Conservation (phyloP, 2,329 filamentous ascomycete genomes). For the Fusarium lyarnte region DNA sequence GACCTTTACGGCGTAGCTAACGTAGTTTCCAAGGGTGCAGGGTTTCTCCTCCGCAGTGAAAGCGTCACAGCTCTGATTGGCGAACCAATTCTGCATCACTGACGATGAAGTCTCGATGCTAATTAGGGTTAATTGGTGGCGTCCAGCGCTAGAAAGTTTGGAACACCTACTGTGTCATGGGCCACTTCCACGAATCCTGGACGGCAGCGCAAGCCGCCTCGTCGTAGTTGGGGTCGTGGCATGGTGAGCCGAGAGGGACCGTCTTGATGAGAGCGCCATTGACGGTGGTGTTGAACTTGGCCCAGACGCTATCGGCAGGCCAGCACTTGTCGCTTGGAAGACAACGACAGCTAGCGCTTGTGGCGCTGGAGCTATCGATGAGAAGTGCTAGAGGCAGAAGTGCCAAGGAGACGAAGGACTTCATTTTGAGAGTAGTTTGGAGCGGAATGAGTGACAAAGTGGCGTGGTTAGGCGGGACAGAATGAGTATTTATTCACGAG, state of each 20-base stretch:
- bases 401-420: constrained; percentile 19
- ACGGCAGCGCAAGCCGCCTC: constrained; percentile 54
- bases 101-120: constrained; percentile 52
- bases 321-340: constrained; percentile 63
- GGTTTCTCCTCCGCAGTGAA: constrained; percentile 49
- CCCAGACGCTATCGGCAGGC: constrained; percentile 58
- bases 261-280: constrained; percentile 61
- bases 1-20: constrained; percentile 52
- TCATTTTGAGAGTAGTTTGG: constrained; percentile 25
- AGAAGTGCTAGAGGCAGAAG: constrained; percentile 26
- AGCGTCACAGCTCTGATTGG: constrained; percentile 52
- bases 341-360: constrained; percentile 52
- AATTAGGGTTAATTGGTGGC: not conserved
- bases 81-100: constrained; percentile 52
- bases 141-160: not conserved
- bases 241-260: constrained; percentile 59
- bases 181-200: constrained; percentile 54
- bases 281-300: constrained; percentile 60
- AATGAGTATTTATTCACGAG: constrained; percentile 5
- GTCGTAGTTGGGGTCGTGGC: constrained; percentile 61
- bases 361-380: constrained; percentile 1
- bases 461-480: not conserved
- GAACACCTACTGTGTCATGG: constrained; percentile 56
- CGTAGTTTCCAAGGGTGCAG: constrained; percentile 57
- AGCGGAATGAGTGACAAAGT: constrained; percentile 2